A percentile compares a stretch with the other conserved stretches of the same genome.
These are phyloP conservation scores for Fusarium nodosum DNA, from an alignment of 2,329 filamentous ascomycete genomes.

Conservation along the genomic window DNA sequence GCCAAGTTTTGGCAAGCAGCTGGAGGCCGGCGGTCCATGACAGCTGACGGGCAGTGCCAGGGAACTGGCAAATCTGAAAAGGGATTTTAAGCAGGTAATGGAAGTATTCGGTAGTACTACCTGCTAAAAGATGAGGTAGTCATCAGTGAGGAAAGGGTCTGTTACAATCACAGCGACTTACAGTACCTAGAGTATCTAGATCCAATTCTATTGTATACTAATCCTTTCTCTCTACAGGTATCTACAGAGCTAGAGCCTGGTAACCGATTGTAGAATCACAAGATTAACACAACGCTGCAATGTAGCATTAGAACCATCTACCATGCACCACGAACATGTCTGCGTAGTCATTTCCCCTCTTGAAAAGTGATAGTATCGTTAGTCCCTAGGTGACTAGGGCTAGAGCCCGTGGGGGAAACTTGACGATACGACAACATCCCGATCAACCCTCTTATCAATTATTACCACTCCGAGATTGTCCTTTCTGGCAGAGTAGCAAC, in stretches of 20 bases:
- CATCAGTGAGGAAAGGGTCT: background rate
- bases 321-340: background rate
- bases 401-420: background rate
- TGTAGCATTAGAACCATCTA: background rate
- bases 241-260: no score
- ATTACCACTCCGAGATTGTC: no score
- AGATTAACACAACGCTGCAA: background rate
- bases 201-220: background rate
- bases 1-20: background rate
- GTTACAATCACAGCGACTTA: background rate
- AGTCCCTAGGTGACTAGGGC: background rate
- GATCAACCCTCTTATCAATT: background rate
- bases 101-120: background rate
- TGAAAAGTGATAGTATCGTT: background rate
- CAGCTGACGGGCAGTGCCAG: conserved; percentile 28
- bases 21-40: conserved; percentile 18
- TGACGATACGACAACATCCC: background rate
- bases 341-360: background rate
- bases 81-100: background rate
- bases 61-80: conserved; percentile 4
- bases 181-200: background rate
- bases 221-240: no score
- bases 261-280: background rate
- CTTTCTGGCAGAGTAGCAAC: no score
- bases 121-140: background rate